phyloP scores from a whole-genome alignment of 345 rosid genomes.

The Boechera divaricarpa region DNA sequence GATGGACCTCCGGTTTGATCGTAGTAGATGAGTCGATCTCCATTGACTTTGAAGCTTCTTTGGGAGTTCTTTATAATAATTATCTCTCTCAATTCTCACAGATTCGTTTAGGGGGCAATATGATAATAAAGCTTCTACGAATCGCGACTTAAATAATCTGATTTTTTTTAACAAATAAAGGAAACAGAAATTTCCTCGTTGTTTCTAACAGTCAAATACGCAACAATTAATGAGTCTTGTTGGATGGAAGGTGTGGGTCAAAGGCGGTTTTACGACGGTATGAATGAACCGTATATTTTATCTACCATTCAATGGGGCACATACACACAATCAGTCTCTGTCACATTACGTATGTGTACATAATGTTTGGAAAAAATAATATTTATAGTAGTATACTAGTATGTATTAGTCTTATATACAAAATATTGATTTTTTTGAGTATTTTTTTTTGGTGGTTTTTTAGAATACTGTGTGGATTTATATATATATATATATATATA shows the following conservation, averaged over 20 bases:
- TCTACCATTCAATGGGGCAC: neutral
- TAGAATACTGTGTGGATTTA: no score
- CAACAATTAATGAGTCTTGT: conserved; percentile 2
- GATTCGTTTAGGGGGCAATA: neutral
- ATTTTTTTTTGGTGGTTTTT: no score
- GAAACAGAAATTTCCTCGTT: conserved; percentile 14
- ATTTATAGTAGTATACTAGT: no score
- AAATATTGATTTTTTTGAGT: no score
- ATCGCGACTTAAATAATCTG: neutral
- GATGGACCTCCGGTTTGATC: conserved; percentile 41
- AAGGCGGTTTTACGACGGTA: neutral
- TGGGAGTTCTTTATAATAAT: neutral
- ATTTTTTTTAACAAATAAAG: neutral
- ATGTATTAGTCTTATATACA: no score
- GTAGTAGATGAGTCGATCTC: conserved; percentile 27
- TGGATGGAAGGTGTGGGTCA: neutral
- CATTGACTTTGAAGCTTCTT: conserved; percentile 31
- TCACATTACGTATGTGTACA: no score
- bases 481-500: no score
- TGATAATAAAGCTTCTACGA: neutral
- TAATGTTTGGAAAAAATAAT: no score
- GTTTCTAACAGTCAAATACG: conserved; percentile 34
- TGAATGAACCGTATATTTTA: neutral
- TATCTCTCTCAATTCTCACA: neutral
- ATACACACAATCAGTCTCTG: no score